phyloP scores from a whole-genome alignment of 495 filamentous ascomycete genomes.

The Immersiella caudata region DNA sequence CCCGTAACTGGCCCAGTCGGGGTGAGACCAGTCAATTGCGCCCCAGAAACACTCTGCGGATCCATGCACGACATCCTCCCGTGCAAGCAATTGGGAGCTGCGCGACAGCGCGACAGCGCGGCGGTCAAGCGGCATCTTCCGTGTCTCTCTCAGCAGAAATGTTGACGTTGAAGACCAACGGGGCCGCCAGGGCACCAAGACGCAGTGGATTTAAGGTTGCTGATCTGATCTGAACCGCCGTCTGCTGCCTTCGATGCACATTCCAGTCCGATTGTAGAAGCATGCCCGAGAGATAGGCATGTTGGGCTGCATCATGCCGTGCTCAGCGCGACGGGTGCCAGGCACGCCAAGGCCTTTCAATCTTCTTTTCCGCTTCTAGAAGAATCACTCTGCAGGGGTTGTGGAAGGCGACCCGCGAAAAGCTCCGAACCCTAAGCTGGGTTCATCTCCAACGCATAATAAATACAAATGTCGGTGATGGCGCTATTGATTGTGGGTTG shows the following conservation, averaged over 20 bases:
- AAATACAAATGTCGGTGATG: not conserved
- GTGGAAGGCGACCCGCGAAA: slow-evolving; percentile 10
- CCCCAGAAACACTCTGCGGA: not conserved
- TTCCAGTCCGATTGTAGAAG: slow-evolving; percentile 39
- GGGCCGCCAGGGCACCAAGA: not conserved
- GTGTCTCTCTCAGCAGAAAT: not conserved
- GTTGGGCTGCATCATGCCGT: slow-evolving; percentile 27
- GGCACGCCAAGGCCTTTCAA: slow-evolving; percentile 25
- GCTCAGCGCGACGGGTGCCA: slow-evolving; percentile 17
- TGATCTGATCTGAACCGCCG: slow-evolving; percentile 29
- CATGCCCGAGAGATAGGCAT: slow-evolving; percentile 28
- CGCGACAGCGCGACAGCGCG: not conserved
- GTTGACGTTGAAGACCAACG: not conserved
- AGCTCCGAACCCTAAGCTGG: slow-evolving; percentile 6
- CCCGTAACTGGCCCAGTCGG: not conserved
- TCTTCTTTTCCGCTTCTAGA: slow-evolving; percentile 28
- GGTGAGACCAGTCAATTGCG: not conserved
- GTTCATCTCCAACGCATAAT: slow-evolving; percentile 20
- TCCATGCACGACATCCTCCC: slow-evolving; percentile 13
- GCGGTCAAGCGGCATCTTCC: not conserved
- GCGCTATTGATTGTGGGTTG: slow-evolving; percentile 4
- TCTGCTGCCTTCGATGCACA: slow-evolving; percentile 19
- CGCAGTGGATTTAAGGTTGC: slow-evolving; percentile 34
- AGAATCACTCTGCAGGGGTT: slow-evolving; percentile 25
- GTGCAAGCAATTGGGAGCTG: not conserved